phyloP scores from a whole-genome alignment of 2,329 filamentous ascomycete species.

The Nectriaceae sp. region DNA sequence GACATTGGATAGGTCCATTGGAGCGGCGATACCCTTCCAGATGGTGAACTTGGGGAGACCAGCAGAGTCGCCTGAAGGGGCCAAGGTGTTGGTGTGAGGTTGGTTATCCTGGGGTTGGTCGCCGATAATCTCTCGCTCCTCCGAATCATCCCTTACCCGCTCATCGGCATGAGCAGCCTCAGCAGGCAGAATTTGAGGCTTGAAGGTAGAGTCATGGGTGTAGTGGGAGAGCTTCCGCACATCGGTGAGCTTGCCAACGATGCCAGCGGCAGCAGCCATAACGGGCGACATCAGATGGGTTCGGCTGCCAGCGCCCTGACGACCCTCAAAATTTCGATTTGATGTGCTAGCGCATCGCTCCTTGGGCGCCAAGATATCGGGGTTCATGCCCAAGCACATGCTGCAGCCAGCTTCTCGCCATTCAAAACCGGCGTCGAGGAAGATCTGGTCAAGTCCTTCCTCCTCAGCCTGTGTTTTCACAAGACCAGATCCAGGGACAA shows the following conservation, averaged over 20 bases:
- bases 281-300: constrained; percentile 97
- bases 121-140: constrained; percentile 53
- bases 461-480: constrained; percentile 90
- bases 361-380: constrained; percentile 88
- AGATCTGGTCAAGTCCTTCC: constrained; percentile 92
- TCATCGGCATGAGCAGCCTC: constrained; percentile 55
- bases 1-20: constrained; percentile 84
- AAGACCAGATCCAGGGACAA: constrained; percentile 92
- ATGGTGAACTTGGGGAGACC: constrained; percentile 84
- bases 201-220: constrained; percentile 60
- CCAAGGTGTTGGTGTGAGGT: constrained; percentile 64
- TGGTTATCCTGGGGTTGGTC: constrained; percentile 65
- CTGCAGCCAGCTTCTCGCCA: constrained; percentile 98
- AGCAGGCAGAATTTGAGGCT: constrained; percentile 48
- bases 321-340: constrained; percentile 96
- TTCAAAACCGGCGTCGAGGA: constrained; percentile 89
- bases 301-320: constrained; percentile 86
- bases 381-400: constrained; percentile 99
- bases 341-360: constrained; percentile 95
- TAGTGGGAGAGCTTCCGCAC: constrained; percentile 76
- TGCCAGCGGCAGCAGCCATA: constrained; percentile 90
- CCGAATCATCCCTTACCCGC: constrained; percentile 51
- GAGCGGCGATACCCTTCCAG: constrained; percentile 84
- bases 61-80: constrained; percentile 43
- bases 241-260: constrained; percentile 89